Evolutionary conservation across 768 basidiomycete species (phyloP).

Genomic region (Hypholoma fasciculare): DNA sequence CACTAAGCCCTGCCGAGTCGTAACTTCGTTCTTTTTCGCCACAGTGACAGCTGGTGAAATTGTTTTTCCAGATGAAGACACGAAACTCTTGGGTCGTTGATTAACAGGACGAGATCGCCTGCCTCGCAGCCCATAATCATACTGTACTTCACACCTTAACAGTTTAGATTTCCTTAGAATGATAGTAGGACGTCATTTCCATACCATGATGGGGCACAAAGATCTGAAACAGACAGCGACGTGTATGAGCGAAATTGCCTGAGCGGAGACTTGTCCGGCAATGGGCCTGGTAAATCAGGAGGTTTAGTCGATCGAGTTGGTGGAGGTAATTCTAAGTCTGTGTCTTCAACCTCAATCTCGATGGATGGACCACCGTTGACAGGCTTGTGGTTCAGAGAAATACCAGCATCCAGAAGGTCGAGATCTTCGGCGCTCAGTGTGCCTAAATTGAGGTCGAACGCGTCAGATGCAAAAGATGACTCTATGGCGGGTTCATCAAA

Average conservation of each 20-base stretch:
- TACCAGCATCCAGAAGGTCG: slow-evolving; percentile 10
- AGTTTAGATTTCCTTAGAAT: not conserved
- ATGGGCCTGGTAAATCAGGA: not conserved
- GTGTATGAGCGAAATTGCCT: slow-evolving; percentile 43
- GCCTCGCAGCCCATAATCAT: slow-evolving; percentile 73
- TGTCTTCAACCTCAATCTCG: slow-evolving; percentile 32
- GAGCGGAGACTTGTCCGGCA: slow-evolving; percentile 32
- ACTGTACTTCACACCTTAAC: slow-evolving; percentile 77
- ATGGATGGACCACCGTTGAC: slow-evolving; percentile 29
- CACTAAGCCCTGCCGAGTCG: slow-evolving; percentile 56
- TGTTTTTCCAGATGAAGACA: slow-evolving; percentile 55
- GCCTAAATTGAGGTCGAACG: slow-evolving; percentile 16
- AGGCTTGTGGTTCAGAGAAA: not conserved
- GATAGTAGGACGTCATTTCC: slow-evolving; percentile 11
- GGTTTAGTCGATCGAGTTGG: not conserved
- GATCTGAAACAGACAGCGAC: slow-evolving; percentile 61
- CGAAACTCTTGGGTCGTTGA: slow-evolving; percentile 55
- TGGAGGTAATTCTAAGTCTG: not conserved
- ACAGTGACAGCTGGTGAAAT: slow-evolving; percentile 54
- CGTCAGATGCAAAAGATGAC: slow-evolving; percentile 15
- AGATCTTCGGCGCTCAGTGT: slow-evolving; percentile 16
- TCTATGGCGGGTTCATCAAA: slow-evolving; percentile 5
- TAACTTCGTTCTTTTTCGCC: slow-evolving; percentile 55
- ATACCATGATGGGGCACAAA: slow-evolving; percentile 63
- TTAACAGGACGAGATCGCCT: slow-evolving; percentile 47